phyloP scores from a whole-genome alignment of 2,329 filamentous ascomycete species.

The Blastomyces emzantsi region DNA sequence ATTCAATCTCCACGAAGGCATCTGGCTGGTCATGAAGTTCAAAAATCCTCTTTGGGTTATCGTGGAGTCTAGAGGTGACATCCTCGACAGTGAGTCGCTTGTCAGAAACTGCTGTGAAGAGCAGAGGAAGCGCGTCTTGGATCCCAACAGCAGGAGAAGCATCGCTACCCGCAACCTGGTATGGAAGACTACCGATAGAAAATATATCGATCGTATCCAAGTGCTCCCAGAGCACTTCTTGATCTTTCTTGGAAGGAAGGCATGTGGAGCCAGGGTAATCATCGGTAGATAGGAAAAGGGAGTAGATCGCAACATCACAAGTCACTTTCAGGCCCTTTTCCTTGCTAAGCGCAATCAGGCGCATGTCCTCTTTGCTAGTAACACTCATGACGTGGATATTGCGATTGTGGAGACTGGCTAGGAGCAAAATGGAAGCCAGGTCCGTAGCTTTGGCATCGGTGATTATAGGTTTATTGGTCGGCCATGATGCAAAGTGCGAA shows the following conservation, averaged over 20 bases:
- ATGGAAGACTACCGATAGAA: conserved; percentile 68
- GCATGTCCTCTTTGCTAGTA: conserved; percentile 72
- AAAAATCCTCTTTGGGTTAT: conserved; percentile 72
- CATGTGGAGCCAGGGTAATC: conserved; percentile 60
- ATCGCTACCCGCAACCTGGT: conserved; percentile 57
- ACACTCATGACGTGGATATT: conserved; percentile 74
- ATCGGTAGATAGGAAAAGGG: conserved; percentile 62
- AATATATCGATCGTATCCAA: conserved; percentile 67
- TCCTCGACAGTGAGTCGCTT: conserved; percentile 66
- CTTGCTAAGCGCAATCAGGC: conserved; percentile 66
- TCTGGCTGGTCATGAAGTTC: conserved; percentile 72
- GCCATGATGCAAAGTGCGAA: conserved; percentile 70
- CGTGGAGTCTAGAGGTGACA: conserved; percentile 60
- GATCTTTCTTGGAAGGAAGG: conserved; percentile 59
- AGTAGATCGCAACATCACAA: conserved; percentile 73
- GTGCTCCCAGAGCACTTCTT: conserved; percentile 65
- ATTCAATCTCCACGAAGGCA: conserved; percentile 63
- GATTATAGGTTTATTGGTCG: conserved; percentile 66
- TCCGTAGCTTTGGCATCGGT: conserved; percentile 75
- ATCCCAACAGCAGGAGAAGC: conserved; percentile 58
- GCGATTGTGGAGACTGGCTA: conserved; percentile 68
- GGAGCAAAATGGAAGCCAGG: conserved; percentile 66
- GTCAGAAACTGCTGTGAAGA: conserved; percentile 67
- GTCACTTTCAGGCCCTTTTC: conserved; percentile 73
- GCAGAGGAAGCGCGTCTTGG: conserved; percentile 61